Conservation (phyloP, 2,329 filamentous ascomycete species). For the Cercospora nicotianae region DNA sequence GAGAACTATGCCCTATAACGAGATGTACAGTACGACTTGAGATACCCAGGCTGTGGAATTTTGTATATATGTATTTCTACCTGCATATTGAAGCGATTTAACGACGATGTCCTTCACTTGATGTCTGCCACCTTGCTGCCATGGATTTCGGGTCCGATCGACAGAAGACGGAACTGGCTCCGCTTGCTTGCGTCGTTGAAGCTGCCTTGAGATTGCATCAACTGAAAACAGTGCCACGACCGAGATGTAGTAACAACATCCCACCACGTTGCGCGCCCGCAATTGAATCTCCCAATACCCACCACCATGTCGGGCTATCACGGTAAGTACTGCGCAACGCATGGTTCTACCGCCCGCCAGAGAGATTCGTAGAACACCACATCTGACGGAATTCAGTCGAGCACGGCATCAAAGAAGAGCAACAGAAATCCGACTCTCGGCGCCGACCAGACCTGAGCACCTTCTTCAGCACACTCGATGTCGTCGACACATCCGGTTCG, state of each 20-base stretch:
- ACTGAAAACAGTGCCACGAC: not conserved
- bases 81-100: not conserved
- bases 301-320: conserved; percentile 9
- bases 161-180: not conserved
- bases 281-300: not conserved
- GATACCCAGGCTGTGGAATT: not conserved
- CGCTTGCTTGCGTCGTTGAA: conserved; percentile 3
- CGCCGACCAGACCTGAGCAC: conserved; percentile 64
- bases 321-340: not conserved
- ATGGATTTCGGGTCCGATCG: not conserved
- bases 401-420: conserved; percentile 14
- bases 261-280: not conserved
- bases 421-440: conserved; percentile 24
- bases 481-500: conserved; percentile 55
- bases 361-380: not conserved
- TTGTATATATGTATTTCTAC: conserved; percentile 1
- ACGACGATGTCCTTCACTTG: not conserved
- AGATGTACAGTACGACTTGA: conserved; percentile 2
- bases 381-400: not conserved
- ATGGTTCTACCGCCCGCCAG: not conserved
- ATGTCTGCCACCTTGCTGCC: not conserved
- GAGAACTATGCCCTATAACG: conserved; percentile 86
- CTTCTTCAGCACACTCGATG: conserved; percentile 64
- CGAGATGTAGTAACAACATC: not conserved
- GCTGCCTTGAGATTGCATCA: not conserved